These are phyloP conservation scores for Phellopilus nigrolimitatus DNA, from an alignment of 1,284 basidiomycete species.

Conservation along the genomic window DNA sequence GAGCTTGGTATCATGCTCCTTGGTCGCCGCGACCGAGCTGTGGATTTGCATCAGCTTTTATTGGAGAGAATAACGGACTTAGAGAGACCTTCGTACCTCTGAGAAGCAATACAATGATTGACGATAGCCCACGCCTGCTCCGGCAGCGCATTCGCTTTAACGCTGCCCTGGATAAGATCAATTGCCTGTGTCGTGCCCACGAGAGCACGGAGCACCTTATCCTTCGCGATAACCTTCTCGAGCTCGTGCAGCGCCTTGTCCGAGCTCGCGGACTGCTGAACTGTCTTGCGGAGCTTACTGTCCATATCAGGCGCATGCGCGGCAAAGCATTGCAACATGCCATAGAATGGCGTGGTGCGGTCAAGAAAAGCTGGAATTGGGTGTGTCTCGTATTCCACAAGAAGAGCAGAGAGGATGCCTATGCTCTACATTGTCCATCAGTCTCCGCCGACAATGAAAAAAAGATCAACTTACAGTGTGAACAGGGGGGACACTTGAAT, in stretches of 20 bases:
- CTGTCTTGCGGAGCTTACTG: conserved; percentile 32
- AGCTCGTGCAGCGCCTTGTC: no score
- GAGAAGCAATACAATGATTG: conserved; percentile 47
- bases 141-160: conserved; percentile 59
- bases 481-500: conserved; percentile 39
- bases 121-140: no score
- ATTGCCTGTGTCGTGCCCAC: conserved; percentile 58
- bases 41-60: neutral
- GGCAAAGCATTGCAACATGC: conserved; percentile 39
- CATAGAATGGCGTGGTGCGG: conserved; percentile 42
- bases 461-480: conserved; percentile 25
- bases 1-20: conserved; percentile 37
- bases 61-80: conserved; percentile 4
- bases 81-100: conserved; percentile 33
- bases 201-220: conserved; percentile 29
- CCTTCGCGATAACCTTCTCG: conserved; percentile 35
- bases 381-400: no score
- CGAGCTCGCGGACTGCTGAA: conserved; percentile 34
- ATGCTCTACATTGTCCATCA: conserved; percentile 32
- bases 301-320: conserved; percentile 42
- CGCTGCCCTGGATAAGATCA: conserved; percentile 54
- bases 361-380: conserved; percentile 26
- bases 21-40: conserved; percentile 41
- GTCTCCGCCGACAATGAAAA: neutral
- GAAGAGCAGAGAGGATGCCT: conserved; percentile 45